Evolutionary conservation across 1,284 basidiomycete genomes (phyloP), one percentile per base, ranked within the genome.

Genomic region (Bondarzewia mesenterica): DNA sequence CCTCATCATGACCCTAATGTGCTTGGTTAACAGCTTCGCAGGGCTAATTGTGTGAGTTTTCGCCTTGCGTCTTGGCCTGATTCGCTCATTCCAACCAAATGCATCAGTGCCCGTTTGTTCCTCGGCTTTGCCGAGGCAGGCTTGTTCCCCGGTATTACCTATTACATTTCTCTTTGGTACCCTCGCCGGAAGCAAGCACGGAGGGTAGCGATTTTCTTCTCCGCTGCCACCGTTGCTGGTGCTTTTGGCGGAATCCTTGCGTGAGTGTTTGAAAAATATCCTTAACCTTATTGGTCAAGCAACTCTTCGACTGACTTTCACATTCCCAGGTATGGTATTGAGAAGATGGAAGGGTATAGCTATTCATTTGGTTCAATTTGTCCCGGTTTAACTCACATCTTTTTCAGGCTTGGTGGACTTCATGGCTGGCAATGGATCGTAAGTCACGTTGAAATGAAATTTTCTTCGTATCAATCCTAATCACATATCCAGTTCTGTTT

Each of bases 191-290:
- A 78, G 52, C 67, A 73, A 16, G 74, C 72, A n/a, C 60, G 58
- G 46, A 68, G 77, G 20, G 69, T 79, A 32, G 76, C 78, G 2
- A 72, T 80, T 40, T 79, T 80, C 63, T 78, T 79, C 60, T 78
- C 77, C 15, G 75, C 76, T 29, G 75, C 77, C 10, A 77, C 75
- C 2, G 50, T 77, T 36, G 73, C 77, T n/a, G 78, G 69, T 44
- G 71, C 70, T 8, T 72, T 72, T 45, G 69, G 66, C 14, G 67
- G 67, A 10, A 49, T 70, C 48, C 57, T 69, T n/a, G 66, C 68
- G 54, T 49, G 26, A 40, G 16, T 40, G 12, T 40, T 40, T 40
- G 38, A 18, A 12, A 3, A 32, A n/a, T 40, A 18, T 40, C 3
- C 16, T 18, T 4, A 15, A 15, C 12, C 38, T n/a, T 18, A 40